These are phyloP conservation scores for Desmodesmus armatus DNA, from an alignment of 139 green algal genomes.

Conservation along the genomic window DNA sequence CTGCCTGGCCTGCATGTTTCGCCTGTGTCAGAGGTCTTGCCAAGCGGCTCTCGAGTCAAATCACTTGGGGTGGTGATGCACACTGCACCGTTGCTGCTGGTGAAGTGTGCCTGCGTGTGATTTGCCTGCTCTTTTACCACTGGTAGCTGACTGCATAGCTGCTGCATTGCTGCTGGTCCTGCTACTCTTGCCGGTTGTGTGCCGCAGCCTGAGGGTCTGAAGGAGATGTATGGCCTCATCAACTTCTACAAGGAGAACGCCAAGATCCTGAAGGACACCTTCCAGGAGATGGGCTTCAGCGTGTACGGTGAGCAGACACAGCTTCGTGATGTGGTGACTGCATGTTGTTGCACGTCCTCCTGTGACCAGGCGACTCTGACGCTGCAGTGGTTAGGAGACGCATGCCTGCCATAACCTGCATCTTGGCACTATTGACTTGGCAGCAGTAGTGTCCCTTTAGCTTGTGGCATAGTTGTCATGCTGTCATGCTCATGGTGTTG, in stretches of 20 bases:
- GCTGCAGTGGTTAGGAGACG: too few species aligned
- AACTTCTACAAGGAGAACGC: slow-evolving; percentile 99
- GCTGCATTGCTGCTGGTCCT: not conserved
- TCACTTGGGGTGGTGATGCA: not conserved
- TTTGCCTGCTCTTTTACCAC: too few species aligned
- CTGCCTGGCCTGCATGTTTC: slow-evolving; percentile 26
- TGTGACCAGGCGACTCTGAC: too few species aligned
- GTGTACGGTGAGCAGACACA: slow-evolving; percentile 53
- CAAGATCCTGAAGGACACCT: slow-evolving; percentile 89
- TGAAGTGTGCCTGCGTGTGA: too few species aligned
- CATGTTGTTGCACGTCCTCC: too few species aligned
- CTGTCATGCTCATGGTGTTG: too few species aligned
- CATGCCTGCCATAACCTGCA: too few species aligned
- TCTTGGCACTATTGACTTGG: too few species aligned
- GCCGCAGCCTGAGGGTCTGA: slow-evolving; percentile 76
- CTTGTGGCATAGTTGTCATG: too few species aligned
- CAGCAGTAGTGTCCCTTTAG: too few species aligned
- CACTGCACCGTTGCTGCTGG: too few species aligned
- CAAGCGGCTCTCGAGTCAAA: not conserved
- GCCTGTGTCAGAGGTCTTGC: not conserved
- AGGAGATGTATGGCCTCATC: slow-evolving; percentile 90
- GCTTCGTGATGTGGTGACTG: too few species aligned
- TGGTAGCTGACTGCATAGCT: not conserved
- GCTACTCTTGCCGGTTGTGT: not conserved
- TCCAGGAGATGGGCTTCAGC: slow-evolving; percentile 95